Evolutionary conservation across 345 rosid genomes (phyloP).

Genomic region (Aquilaria sinensis): DNA sequence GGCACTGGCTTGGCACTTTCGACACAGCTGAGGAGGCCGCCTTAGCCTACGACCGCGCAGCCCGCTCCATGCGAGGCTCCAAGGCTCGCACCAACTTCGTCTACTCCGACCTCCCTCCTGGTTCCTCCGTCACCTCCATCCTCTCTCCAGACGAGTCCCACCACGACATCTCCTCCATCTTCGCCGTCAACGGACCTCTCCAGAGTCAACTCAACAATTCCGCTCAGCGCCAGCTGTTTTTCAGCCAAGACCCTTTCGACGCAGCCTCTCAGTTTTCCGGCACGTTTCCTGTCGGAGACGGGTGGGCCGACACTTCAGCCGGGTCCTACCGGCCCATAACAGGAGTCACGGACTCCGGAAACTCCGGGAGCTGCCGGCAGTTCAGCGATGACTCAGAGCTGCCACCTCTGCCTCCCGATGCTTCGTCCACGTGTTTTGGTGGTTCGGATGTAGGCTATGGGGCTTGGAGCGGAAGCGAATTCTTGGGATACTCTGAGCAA

Average conservation of each 20-base stretch:
- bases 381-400: slow-evolving; percentile 43
- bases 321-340: slow-evolving; percentile 30
- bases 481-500: slow-evolving; percentile 26
- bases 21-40: slow-evolving; percentile 95
- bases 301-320: slow-evolving; percentile 23
- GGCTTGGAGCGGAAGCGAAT: slow-evolving; percentile 31
- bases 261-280: slow-evolving; percentile 18
- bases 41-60: slow-evolving; percentile 84
- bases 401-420: slow-evolving; percentile 87
- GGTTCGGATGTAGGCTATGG: slow-evolving; percentile 20
- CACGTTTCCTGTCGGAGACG: slow-evolving; percentile 11
- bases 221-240: slow-evolving; percentile 19
- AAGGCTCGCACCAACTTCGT: slow-evolving; percentile 90
- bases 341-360: slow-evolving; percentile 13
- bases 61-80: slow-evolving; percentile 81
- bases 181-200: slow-evolving; percentile 34
- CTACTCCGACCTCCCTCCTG: slow-evolving; percentile 79
- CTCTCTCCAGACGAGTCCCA: slow-evolving; percentile 81
- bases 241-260: slow-evolving; percentile 21
- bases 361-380: slow-evolving; percentile 14
- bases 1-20: slow-evolving; percentile 91
- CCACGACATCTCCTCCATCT: slow-evolving; percentile 39
- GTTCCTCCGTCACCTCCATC: slow-evolving; percentile 82
- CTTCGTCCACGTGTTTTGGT: slow-evolving; percentile 26
- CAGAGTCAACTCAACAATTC: slow-evolving; percentile 10